Conservation (phyloP, 371 early-diverging fungal genomes). For the Parasitella parasitica region DNA sequence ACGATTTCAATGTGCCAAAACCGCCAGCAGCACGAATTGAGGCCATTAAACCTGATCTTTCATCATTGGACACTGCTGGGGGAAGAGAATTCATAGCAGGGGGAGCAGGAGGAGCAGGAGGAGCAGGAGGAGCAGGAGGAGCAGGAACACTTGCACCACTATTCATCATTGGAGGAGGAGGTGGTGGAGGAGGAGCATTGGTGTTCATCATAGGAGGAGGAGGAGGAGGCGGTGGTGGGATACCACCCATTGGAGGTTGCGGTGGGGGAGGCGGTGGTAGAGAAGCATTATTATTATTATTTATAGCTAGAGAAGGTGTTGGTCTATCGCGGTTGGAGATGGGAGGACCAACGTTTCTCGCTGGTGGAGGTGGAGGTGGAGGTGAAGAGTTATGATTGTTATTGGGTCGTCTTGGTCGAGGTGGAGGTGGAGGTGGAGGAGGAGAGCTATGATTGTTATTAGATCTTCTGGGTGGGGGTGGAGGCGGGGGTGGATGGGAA, state of each 20-base stretch:
- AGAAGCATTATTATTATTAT: too few relatives aligned
- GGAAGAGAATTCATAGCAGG: too few relatives aligned
- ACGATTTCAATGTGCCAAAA: constrained; percentile 35
- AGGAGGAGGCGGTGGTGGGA: constrained; percentile 21
- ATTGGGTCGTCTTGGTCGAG: constrained; percentile 15
- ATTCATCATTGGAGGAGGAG: constrained; percentile 10
- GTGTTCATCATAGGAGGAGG: constrained; percentile 22
- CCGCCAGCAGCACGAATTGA: constrained; percentile 50
- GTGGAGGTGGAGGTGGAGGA: constrained; percentile 21
- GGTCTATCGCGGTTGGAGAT: constrained; percentile 4
- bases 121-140: constrained; percentile 6
- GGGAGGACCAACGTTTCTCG: constrained; percentile 9
- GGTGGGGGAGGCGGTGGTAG: constrained; percentile 6
- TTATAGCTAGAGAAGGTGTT: too few relatives aligned
- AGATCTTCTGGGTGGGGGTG: constrained; percentile 21
- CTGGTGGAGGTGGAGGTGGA: constrained; percentile 13
- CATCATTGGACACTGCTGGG: too few relatives aligned
- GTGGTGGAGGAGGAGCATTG: constrained; percentile 21
- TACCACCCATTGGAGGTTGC: constrained; percentile 2
- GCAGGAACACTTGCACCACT: background rate
- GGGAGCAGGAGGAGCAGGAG: constrained; percentile 12
- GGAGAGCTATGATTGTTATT: background rate
- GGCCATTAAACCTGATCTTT: constrained; percentile 35
- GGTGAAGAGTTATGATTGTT: background rate
- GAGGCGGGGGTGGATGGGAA: constrained; percentile 13